Base-by-base conservation (phyloP, 2,329 filamentous ascomycete species). In the Chaetomiaceae sp. region DNA sequence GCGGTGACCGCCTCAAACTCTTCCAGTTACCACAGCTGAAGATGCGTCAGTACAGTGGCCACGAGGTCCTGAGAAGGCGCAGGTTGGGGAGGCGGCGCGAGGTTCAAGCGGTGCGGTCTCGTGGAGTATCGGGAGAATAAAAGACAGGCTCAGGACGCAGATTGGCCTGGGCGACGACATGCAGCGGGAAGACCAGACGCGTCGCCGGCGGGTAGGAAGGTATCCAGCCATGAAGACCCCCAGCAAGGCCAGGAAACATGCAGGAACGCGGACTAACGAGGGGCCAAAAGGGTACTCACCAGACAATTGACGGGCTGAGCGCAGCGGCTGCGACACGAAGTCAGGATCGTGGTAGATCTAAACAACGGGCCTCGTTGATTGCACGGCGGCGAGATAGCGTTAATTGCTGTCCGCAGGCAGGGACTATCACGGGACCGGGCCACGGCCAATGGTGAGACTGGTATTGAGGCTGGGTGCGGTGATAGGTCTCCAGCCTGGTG, bases 371-470 rank as follows among this genome's bases (percentile, higher is more conserved):
- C 55, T 64, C 53, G 57, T 56, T 64, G 60, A 64, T 65, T 60
- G 61, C 64, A 50, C 59, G 53, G 50, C 52, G 43, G 44, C 44
- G 50, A 58, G 43, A 56, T 55, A 44, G 56, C 54, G 55, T 58
- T 58, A 61, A 66, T 64, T 61, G 59, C 58, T 54, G 56, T 70
- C 68, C 68, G 70, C 70, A 72, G 70, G 56, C 49, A 53, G 57
- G 48, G 50, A 57, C 51, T 64, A 75, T 78, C 75, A 78, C 73
- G 73, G 76, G 75, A 77, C 67, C 51, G 56, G 56, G 50, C 34
- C 49, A 61, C 54, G 63, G 58, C 74, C 75, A 78, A 78, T 78
- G 59, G 59, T 64, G 63, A 63, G 43, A 56, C 54, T 61, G 63
- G 72, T 56, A 58, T 51, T 50, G 62, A 65, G 57, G 66, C 59